Conservation (phyloP, 352 stramenopile genomes). For the Thalassiosira exigua region DNA sequence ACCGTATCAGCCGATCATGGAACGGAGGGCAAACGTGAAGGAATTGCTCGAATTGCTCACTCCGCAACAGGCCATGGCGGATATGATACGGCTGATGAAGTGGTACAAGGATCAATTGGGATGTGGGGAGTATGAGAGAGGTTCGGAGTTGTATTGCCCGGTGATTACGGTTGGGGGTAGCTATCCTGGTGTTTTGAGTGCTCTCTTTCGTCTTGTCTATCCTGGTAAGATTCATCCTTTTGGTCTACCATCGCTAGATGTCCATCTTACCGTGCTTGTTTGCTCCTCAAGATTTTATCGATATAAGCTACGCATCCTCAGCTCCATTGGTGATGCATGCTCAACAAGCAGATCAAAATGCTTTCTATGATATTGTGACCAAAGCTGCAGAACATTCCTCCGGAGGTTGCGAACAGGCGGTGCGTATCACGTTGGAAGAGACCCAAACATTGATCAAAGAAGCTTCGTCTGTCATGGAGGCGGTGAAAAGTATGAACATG, state of each 20-base stretch:
- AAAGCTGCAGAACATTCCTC: constrained; percentile 62
- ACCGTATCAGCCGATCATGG: constrained; percentile 44
- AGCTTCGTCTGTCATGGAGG: constrained; percentile 27
- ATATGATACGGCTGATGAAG: constrained; percentile 56
- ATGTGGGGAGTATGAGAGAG: constrained; percentile 51
- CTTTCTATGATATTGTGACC: constrained; percentile 79
- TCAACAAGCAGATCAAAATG: constrained; percentile 37
- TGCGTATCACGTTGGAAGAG: constrained; percentile 46
- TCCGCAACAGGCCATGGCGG: constrained; percentile 74
- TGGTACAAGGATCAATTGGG: constrained; percentile 34
- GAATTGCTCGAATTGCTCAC: constrained; percentile 60
- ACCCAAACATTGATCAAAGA: constrained; percentile 23
- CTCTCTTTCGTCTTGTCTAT: constrained; percentile 67
- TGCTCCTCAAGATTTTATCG: constrained; percentile 74
- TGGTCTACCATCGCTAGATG: too few species aligned
- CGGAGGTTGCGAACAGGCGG: constrained; percentile 63
- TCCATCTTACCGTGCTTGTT: too few species aligned
- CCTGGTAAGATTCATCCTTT: too few species aligned
- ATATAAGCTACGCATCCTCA: constrained; percentile 75
- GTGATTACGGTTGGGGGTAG: constrained; percentile 79
- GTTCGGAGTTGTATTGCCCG: constrained; percentile 69
- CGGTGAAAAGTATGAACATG: constrained; percentile 57
- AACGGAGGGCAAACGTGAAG: constrained; percentile 27
- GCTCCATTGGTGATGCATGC: constrained; percentile 73
- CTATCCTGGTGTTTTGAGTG: constrained; percentile 78